Conservation (phyloP, 257 asterid species). For the Fraxinus anomala region DNA sequence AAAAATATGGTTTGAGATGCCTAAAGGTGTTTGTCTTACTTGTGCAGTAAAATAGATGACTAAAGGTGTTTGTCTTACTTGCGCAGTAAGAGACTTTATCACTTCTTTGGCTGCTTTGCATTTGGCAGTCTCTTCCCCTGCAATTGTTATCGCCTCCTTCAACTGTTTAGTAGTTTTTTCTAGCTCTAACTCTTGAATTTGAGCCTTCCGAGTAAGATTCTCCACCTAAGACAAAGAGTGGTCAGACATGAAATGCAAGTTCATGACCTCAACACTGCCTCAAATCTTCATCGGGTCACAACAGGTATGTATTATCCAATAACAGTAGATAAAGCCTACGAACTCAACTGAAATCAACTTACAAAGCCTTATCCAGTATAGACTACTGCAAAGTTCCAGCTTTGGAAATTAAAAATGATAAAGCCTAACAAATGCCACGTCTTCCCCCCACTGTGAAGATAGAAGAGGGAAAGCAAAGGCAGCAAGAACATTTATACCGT, state of each 20-base stretch:
- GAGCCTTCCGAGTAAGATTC: slow-evolving; percentile 71
- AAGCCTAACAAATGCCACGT: slow-evolving; percentile 9
- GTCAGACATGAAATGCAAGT: slow-evolving; percentile 23
- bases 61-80: slow-evolving; percentile 49
- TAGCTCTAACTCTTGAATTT: slow-evolving; percentile 75
- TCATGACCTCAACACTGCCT: slow-evolving; percentile 6
- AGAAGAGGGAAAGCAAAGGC: slow-evolving; percentile 7
- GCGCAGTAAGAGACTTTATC: slow-evolving; percentile 90
- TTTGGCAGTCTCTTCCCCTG: slow-evolving; percentile 92
- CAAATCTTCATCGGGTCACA: slow-evolving; percentile 5
- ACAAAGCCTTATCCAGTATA: slow-evolving; percentile 17
- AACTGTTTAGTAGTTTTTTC: slow-evolving; percentile 78
- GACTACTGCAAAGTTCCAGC: slow-evolving; percentile 14
- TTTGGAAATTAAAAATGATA: slow-evolving; percentile 13
- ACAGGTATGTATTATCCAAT: background rate
- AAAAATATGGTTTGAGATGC: background rate
- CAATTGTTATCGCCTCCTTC: slow-evolving; percentile 80
- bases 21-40: slow-evolving; percentile 44
- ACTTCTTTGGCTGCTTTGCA: slow-evolving; percentile 99
- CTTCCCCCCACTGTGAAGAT: slow-evolving; percentile 14
- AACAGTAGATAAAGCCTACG: slow-evolving; percentile 19
- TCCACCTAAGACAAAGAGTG: slow-evolving; percentile 58
- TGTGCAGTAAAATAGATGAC: slow-evolving; percentile 62
- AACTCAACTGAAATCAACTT: slow-evolving; percentile 10
- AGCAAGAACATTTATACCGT: background rate